Evolutionary conservation across 129 eudicot species (phyloP).

Genomic region (Pittosporum tobira): DNA sequence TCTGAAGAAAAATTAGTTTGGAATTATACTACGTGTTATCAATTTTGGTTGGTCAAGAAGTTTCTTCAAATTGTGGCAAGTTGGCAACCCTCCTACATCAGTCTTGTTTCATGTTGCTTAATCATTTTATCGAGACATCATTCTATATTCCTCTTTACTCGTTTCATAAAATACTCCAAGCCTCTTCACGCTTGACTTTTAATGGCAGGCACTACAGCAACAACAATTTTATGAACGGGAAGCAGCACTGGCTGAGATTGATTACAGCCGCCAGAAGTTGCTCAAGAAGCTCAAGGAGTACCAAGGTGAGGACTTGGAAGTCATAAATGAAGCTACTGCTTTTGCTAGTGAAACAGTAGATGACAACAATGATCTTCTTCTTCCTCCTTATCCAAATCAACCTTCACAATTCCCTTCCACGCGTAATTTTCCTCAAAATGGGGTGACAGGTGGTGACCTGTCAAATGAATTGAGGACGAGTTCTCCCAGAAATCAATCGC

Average conservation of each 20-base stretch:
- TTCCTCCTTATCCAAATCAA: constrained; percentile 79
- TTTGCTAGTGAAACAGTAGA: constrained; percentile 80
- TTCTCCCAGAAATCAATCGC: constrained; percentile 13
- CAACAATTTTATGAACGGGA: constrained; percentile 85
- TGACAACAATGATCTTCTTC: constrained; percentile 61
- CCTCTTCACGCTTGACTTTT: constrained; percentile 6
- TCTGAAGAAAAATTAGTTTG: not conserved
- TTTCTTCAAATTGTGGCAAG: not conserved
- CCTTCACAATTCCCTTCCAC: constrained; percentile 46
- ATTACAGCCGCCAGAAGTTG: constrained; percentile 58
- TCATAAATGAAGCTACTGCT: constrained; percentile 66
- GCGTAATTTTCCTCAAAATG: constrained; percentile 33
- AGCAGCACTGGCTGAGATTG: constrained; percentile 70
- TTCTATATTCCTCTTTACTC: not conserved
- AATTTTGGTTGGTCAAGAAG: not conserved
- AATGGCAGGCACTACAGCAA: constrained; percentile 64
- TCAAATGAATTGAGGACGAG: constrained; percentile 12
- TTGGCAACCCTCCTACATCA: not conserved
- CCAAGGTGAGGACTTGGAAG: constrained; percentile 69
- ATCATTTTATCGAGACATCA: not conserved
- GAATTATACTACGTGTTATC: not conserved
- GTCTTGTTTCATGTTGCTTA: not conserved
- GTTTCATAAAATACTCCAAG: not conserved
- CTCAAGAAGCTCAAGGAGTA: constrained; percentile 68
- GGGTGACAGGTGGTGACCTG: constrained; percentile 11